These are phyloP conservation scores for Cyberlindnera galapagoensis DNA, from an alignment of 805 yeast species.

Conservation along the genomic window DNA sequence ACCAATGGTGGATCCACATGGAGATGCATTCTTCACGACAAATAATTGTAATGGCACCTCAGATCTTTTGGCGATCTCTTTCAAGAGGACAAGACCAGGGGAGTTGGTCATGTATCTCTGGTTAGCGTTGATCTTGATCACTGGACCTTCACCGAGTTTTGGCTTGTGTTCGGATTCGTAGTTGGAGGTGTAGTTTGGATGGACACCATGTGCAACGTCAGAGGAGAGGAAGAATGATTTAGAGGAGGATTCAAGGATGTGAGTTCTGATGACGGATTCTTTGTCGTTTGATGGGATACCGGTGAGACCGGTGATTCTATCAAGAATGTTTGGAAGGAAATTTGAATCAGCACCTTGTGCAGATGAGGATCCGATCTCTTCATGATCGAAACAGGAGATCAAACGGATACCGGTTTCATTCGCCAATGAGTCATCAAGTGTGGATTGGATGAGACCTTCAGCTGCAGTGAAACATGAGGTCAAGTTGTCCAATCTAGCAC, in stretches of 20 bases:
- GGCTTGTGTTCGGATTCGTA: constrained; percentile 82
- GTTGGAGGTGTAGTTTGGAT: constrained; percentile 77
- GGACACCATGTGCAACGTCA: constrained; percentile 96
- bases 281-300: constrained; percentile 25
- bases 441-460: constrained; percentile 57
- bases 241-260: constrained; percentile 50
- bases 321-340: constrained; percentile 72
- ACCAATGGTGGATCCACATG: constrained; percentile 96
- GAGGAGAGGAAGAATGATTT: constrained; percentile 86
- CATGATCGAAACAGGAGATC: constrained; percentile 88
- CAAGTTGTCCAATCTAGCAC: constrained; percentile 87
- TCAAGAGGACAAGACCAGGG: constrained; percentile 75
- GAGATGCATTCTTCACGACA: constrained; percentile 88
- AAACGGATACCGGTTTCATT: constrained; percentile 57
- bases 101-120: constrained; percentile 94
- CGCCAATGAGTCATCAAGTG: constrained; percentile 31
- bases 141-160: constrained; percentile 81
- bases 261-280: constrained; percentile 26
- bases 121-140: constrained; percentile 87
- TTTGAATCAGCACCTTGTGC: constrained; percentile 97
- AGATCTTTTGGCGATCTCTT: constrained; percentile 59
- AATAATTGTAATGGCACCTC: constrained; percentile 84
- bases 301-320: constrained; percentile 51
- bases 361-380: constrained; percentile 88
- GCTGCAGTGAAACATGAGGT: constrained; percentile 81